phyloP scores from a whole-genome alignment of 1,284 basidiomycete species.

The Heimioporus retisporus region DNA sequence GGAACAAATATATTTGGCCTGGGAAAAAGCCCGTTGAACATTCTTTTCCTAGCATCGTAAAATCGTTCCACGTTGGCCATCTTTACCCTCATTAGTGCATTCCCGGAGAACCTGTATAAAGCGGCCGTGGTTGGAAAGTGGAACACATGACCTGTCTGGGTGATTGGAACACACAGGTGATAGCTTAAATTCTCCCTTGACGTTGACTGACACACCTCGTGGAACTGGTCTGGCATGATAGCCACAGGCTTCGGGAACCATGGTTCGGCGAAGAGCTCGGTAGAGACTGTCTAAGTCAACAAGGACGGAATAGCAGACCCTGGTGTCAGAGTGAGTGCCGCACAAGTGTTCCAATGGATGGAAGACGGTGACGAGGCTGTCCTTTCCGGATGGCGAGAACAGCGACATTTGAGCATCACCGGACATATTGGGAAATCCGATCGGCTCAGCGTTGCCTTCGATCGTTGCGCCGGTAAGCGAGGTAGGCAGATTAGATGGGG shows the following conservation, averaged over 20 bases:
- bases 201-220: slow-evolving; percentile 8
- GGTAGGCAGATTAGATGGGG: slow-evolving; percentile 86
- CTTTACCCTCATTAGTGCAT: too few relatives aligned
- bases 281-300: slow-evolving; percentile 92
- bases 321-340: slow-evolving; percentile 85
- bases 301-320: slow-evolving; percentile 82
- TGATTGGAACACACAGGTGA: too few relatives aligned
- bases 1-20: too few relatives aligned
- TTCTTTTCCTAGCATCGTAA: too few relatives aligned
- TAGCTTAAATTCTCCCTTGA: too few relatives aligned
- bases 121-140: too few relatives aligned
- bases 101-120: too few relatives aligned
- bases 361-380: slow-evolving; percentile 92
- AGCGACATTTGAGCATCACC: slow-evolving; percentile 93
- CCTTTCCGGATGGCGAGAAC: slow-evolving; percentile 91
- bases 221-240: slow-evolving; percentile 81
- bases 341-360: slow-evolving; percentile 96
- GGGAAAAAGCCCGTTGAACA: too few relatives aligned
- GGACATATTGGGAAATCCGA: slow-evolving; percentile 95
- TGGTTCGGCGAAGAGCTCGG: slow-evolving; percentile 89
- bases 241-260: slow-evolving; percentile 95
- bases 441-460: slow-evolving; percentile 93
- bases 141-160: too few relatives aligned
- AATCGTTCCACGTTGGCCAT: too few relatives aligned
- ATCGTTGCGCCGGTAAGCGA: slow-evolving; percentile 95